phyloP scores from a whole-genome alignment of 2,329 filamentous ascomycete genomes.

The Thelonectria rubi region DNA sequence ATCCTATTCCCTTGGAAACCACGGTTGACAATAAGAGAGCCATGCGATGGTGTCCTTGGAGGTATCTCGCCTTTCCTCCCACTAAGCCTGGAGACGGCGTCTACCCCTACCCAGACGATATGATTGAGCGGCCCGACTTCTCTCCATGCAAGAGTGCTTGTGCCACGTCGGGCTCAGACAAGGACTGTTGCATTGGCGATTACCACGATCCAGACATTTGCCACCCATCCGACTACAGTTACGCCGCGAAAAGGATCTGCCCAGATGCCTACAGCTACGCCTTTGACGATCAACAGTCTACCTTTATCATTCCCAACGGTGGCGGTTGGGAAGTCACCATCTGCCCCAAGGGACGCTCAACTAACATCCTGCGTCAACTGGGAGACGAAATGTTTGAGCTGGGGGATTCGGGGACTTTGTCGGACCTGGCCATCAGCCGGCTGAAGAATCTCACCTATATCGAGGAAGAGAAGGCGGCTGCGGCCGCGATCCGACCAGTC shows the following conservation, averaged over 20 bases:
- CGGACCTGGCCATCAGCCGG: constrained; percentile 43
- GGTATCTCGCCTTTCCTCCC: constrained; percentile 74
- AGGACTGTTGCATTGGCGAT: constrained; percentile 79
- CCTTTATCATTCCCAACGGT: constrained; percentile 71
- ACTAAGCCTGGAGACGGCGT: constrained; percentile 76
- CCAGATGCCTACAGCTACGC: constrained; percentile 87
- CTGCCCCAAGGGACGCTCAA: constrained; percentile 72
- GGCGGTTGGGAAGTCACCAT: constrained; percentile 83
- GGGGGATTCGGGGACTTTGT: constrained; percentile 53
- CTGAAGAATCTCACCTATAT: constrained; percentile 49
- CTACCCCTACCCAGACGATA: constrained; percentile 82
- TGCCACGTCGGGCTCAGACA: constrained; percentile 69
- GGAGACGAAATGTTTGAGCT: constrained; percentile 59
- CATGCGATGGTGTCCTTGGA: constrained; percentile 81
- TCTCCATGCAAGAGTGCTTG: constrained; percentile 83
- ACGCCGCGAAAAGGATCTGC: constrained; percentile 76
- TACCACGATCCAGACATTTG: constrained; percentile 72
- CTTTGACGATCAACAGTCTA: constrained; percentile 66
- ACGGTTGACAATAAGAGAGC: constrained; percentile 65
- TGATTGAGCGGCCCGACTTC: constrained; percentile 74
- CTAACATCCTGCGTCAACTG: constrained; percentile 65
- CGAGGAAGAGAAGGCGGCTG: constrained; percentile 43
- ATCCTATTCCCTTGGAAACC: constrained; percentile 73
- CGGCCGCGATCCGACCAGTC: constrained; percentile 31
- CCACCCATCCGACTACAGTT: constrained; percentile 73